Base-by-base conservation (phyloP, 1,139 yeast species). In the Blastobotrys proliferans region DNA sequence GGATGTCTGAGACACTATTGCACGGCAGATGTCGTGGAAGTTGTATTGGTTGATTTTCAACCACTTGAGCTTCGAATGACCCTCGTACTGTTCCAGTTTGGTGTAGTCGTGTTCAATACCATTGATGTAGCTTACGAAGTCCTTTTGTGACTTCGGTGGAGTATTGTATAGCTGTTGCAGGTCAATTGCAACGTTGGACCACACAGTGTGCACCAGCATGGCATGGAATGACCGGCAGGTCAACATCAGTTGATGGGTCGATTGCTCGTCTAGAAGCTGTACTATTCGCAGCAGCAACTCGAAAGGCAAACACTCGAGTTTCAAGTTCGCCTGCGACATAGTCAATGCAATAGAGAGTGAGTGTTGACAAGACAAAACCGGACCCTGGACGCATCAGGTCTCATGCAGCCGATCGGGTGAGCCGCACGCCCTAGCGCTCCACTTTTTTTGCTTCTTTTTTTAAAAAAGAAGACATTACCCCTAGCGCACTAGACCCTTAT, bases 291-390 rank as follows among this genome's bases (percentile, higher is more conserved):
- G 22, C 18, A 38, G 35, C 13, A 38, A 17, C 20, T 38, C 41
- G 14, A 38, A 38, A 24, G 41, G 36, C 16, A 38, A 30, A 16
- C 17, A n/a, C n/a, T n/a, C n/a, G n/a, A n/a, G n/a, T n/a, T n/a
- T n/a, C n/a, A n/a, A n/a, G n/a, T n/a, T n/a, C n/a, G n/a, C n/a
- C n/a, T n/a, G n/a, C n/a, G n/a, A n/a, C n/a, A n/a, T n/a, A n/a
- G n/a, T n/a, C n/a, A n/a, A n/a, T n/a, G n/a, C n/a, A n/a, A n/a
- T n/a, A n/a, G n/a, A n/a, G n/a, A n/a, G n/a, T n/a, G n/a, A n/a
- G n/a, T n/a, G n/a, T n/a, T n/a, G n/a, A n/a, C n/a, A n/a, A n/a
- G n/a, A n/a, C n/a, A n/a, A n/a, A n/a, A n/a, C n/a, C n/a, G n/a
- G n/a, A n/a, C n/a, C n/a, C n/a, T n/a, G n/a, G n/a, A n/a, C n/a